Percentiles rank a stretch among this genome's conserved stretches.
These are phyloP conservation scores for Populus pruinosa DNA, from an alignment of 345 rosid genomes.

Conservation along the genomic window DNA sequence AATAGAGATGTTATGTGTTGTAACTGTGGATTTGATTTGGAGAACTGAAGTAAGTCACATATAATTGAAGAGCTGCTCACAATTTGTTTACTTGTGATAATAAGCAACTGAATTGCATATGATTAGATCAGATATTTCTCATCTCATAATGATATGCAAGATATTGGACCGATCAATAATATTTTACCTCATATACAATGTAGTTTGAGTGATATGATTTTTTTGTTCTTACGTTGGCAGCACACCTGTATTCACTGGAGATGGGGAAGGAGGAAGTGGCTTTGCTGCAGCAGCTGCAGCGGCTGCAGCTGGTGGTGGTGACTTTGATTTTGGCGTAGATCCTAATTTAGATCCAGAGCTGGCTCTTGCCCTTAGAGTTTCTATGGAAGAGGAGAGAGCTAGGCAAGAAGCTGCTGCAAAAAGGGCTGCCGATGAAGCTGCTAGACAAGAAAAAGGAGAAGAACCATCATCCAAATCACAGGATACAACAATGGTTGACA, in stretches of 20 bases:
- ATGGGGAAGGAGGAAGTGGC: conserved; percentile 72
- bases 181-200: neutral
- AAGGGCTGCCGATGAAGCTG: conserved; percentile 59
- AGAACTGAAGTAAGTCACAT: neutral
- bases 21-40: neutral
- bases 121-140: neutral
- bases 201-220: neutral
- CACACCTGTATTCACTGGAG: conserved; percentile 64
- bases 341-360: conserved; percentile 79
- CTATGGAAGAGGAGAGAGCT: conserved; percentile 86
- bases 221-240: conserved; percentile 32
- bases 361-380: conserved; percentile 78
- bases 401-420: conserved; percentile 82
- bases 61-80: neutral
- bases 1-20: neutral
- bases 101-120: neutral
- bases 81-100: neutral
- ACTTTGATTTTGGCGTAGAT: conserved; percentile 69
- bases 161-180: neutral
- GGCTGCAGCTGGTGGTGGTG: conserved; percentile 50
- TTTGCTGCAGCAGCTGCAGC: conserved; percentile 63
- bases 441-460: conserved; percentile 46
- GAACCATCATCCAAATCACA: conserved; percentile 45
- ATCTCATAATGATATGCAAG: neutral
- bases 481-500: conserved; percentile 47